Base-by-base conservation (phyloP, 768 basidiomycete species). In the Pleurotus tuber-regium region DNA sequence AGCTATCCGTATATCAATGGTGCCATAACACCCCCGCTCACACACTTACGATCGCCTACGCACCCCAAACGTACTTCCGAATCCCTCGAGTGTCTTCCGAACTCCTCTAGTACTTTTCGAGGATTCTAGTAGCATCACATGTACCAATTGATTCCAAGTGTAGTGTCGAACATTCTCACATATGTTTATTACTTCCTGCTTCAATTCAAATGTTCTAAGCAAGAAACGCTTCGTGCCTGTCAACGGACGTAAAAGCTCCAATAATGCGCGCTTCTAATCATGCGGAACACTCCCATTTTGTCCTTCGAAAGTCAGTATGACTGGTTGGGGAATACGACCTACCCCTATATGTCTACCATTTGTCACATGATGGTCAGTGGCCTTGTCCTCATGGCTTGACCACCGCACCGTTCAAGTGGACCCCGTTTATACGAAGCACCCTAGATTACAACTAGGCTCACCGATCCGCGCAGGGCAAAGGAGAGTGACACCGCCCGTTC, bases 361-460 rank as follows among this genome's bases (percentile, higher is more conserved):
- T 28, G 44, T 47, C 44, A 47, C 44, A 47, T 47, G 44, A 47
- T 47, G 44, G 44, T 47, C 44, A 47, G 44, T 47, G 44, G 44
- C 44, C 28, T 33, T 19, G 44, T 47, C 44, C 44, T 47, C 44
- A 31, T 47, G 44, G 30, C 44, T 47, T 47, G 44, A 47, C 44
- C 44, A 30, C 33, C 28, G 44, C 44, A 47, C 44, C 44, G 44
- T 47, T 31, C 44, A 47, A 47, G 44, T 47, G 44, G 44, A 47
- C 44, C 44, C 44, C 44, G 44, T 47, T 47, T 47, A 26, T 47
- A 47, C 44, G 2, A 19, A 7, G 1, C 44, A 47, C 44, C 44
- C 44, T 47, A 30, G 44, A 47, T 21, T 18, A 18, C 18, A 7
- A 4, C 44, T 19, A 47, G 29, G 14, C 28, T 26, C 29, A n/a